These are phyloP conservation scores for Monosiga brevicollis DNA, from an alignment of 78 protist species.

Conservation along the genomic window DNA sequence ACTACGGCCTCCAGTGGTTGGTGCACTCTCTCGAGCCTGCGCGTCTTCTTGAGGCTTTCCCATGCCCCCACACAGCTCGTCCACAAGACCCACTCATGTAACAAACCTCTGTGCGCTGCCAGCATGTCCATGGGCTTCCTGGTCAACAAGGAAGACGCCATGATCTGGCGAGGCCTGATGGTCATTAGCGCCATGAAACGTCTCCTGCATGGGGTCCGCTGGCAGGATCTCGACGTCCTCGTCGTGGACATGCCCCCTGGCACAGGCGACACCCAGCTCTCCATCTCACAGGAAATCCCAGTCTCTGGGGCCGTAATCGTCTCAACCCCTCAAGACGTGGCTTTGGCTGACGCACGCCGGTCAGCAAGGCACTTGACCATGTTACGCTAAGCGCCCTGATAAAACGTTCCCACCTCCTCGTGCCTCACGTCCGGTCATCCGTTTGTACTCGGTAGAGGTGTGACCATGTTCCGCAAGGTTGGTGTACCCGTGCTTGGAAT, in stretches of 20 bases:
- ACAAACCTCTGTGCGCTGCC: conserved; percentile 20
- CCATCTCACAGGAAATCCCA: conserved; percentile 75
- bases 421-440: not conserved
- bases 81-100: conserved; percentile 68
- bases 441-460: conserved; percentile 39
- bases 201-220: conserved; percentile 47
- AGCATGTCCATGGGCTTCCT: conserved; percentile 80
- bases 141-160: conserved; percentile 43
- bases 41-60: not conserved
- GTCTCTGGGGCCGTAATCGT: conserved; percentile 82
- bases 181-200: conserved; percentile 60
- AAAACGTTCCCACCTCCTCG: conserved; percentile 24
- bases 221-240: conserved; percentile 85
- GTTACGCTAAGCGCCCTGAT: conserved; percentile 14
- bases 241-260: conserved; percentile 97
- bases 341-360: conserved; percentile 36
- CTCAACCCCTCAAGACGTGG: conserved; percentile 87
- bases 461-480: conserved; percentile 75
- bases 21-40: not conserved
- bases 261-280: conserved; percentile 90
- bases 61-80: conserved; percentile 3
- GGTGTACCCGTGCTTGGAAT: conserved; percentile 82
- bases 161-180: conserved; percentile 85
- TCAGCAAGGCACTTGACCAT: not conserved
- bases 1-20: conserved; percentile 1